These are phyloP conservation scores for Leptomonas pyrrhocoris DNA, from an alignment of 208 protist species.

Conservation along the genomic window DNA sequence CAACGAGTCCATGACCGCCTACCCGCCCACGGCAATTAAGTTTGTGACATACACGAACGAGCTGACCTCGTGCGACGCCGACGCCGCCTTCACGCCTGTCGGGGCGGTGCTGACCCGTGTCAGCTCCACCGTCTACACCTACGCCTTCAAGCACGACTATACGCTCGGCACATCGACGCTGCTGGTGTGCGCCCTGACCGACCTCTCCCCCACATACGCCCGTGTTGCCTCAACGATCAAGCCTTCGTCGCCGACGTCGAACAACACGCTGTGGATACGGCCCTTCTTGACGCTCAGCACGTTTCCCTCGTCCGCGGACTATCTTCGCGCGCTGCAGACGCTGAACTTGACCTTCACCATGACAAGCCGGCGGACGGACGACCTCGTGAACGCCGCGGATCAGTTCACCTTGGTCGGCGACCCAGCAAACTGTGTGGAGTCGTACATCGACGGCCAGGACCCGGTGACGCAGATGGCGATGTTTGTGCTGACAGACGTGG, in stretches of 20 bases:
- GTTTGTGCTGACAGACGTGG: constrained; percentile 66
- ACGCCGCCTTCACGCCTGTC: constrained; percentile 53
- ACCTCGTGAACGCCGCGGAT: constrained; percentile 64
- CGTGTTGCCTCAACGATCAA: constrained; percentile 34
- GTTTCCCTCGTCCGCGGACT: constrained; percentile 48
- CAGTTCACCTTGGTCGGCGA: constrained; percentile 65
- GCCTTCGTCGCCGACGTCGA: constrained; percentile 26
- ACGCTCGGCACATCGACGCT: constrained; percentile 43
- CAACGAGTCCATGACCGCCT: constrained; percentile 39
- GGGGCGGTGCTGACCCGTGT: constrained; percentile 32
- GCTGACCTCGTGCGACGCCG: constrained; percentile 58
- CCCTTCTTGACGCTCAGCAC: constrained; percentile 74
- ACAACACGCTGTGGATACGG: constrained; percentile 68
- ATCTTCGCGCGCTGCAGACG: constrained; percentile 69
- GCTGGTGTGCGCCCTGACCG: constrained; percentile 78
- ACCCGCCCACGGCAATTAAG: constrained; percentile 72
- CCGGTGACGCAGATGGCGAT: constrained; percentile 43
- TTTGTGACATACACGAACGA: constrained; percentile 63
- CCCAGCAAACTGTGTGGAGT: constrained; percentile 69
- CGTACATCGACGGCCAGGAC: constrained; percentile 56
- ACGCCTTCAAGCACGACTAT: constrained; percentile 86
- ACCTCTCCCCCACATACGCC: constrained; percentile 41
- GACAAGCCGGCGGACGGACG: constrained; percentile 42
- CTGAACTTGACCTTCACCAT: constrained; percentile 76
- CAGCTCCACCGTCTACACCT: constrained; percentile 47